phyloP scores from a whole-genome alignment of 306 rosid genomes.

The Delonix regia region DNA sequence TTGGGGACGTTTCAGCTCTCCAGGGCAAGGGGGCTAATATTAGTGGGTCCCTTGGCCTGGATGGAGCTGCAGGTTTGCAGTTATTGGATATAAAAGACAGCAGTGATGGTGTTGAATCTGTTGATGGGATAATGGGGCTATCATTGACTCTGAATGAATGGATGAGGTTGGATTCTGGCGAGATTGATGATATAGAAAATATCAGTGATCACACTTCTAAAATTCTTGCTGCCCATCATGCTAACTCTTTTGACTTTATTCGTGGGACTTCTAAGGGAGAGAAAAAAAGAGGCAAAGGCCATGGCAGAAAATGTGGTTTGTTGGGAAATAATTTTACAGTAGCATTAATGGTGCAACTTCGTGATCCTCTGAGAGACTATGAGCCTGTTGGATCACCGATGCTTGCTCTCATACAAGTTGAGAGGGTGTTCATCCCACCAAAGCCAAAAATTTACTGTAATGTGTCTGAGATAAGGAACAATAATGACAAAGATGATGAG shows the following conservation, averaged over 20 bases:
- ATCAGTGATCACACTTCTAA: conserved; percentile 81
- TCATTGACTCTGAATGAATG: conserved; percentile 91
- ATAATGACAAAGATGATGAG: conserved; percentile 52
- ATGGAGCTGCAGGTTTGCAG: conserved; percentile 85
- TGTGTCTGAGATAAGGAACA: conserved; percentile 52
- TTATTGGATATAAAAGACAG: conserved; percentile 65
- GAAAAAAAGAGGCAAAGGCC: conserved; percentile 61
- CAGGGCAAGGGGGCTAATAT: conserved; percentile 61
- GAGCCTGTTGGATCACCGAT: conserved; percentile 91
- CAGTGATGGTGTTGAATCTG: conserved; percentile 37
- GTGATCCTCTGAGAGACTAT: conserved; percentile 80
- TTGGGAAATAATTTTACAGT: conserved; percentile 85
- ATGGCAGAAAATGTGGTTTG: conserved; percentile 66
- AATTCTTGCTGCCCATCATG: conserved; percentile 93
- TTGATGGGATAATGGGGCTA: conserved; percentile 82
- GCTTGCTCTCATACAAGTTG: conserved; percentile 89
- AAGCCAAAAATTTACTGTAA: conserved; percentile 65
- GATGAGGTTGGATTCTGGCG: conserved; percentile 91
- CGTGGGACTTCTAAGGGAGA: conserved; percentile 63
- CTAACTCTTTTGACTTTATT: conserved; percentile 65
- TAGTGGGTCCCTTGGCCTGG: conserved; percentile 63
- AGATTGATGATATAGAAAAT: conserved; percentile 74
- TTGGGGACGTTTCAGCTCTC: conserved; percentile 59
- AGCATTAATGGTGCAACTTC: conserved; percentile 91
- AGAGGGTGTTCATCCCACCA: conserved; percentile 81